Evolutionary conservation across 352 stramenopile species (phyloP), one percentile per base, ranked within the genome.

Genomic region (Peronospora farinosa): DNA sequence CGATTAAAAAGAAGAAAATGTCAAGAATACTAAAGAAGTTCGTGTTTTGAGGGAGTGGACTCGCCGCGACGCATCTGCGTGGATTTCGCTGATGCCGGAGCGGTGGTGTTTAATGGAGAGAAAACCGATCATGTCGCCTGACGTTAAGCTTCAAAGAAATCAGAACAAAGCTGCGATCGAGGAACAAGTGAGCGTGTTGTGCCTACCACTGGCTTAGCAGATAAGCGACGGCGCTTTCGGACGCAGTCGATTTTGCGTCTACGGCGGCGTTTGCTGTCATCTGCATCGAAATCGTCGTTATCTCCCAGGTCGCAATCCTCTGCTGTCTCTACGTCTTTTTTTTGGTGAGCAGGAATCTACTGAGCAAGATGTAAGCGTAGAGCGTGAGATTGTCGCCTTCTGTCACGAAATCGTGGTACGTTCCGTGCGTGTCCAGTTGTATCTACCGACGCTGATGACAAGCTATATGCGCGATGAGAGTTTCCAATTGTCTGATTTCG

Each of bases 401-500:
- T 83, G 61, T 12, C 54, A 69, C 21, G 67, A 78, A 33, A 69
- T 89, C 16, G 67, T 77, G 23, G 54, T 79, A 9, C 65, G 67
- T 7, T 69, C 54, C 38, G 53, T 85, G 7, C 73, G 75, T 0
- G 69, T 27, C 31, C 73, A 47, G 47, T 54, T 64, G 38, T 82
- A 79, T 31, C 37, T 89, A 9, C 74, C 78, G 12, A 70, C 81
- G 42, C 56, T 86, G 0, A 48, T 89, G 9, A 65, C 60, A 7
- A 69, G 57, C 12, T 55, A 51, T 1, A 64, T 73, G 13, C 45
- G 51, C 2, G 72, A 87, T 36, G 78, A 86, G 53, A 44, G 54
- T 8, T 5, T 85, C 77, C 1, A 92, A 90, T 53, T 88, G 69
- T 31, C 47, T 92, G 4, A 54, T 92, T 0, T 78, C 82, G 2